Percentiles rank a stretch among this genome's conserved stretches.
Evolutionary conservation across 129 eudicot genomes (phyloP).

Genomic region (Tagetes erecta): DNA sequence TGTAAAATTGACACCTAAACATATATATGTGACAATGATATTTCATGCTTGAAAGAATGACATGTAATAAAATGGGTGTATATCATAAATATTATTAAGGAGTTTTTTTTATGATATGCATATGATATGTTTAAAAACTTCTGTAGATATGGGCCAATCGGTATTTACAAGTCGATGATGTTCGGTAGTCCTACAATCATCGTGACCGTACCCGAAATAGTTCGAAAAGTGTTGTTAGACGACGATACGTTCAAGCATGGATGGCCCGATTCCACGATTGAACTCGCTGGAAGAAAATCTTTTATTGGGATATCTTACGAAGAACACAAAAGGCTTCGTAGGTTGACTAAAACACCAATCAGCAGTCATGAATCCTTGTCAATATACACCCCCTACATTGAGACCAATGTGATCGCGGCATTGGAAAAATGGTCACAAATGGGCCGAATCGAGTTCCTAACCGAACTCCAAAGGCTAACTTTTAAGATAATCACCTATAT

Average conservation of each 20-base stretch:
- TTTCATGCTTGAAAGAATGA: too few species aligned
- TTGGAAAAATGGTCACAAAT: conserved; percentile 70
- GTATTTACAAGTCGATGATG: conserved; percentile 72
- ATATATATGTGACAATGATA: too few species aligned
- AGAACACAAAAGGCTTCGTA: conserved; percentile 80
- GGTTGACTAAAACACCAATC: conserved; percentile 68
- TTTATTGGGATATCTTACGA: conserved; percentile 59
- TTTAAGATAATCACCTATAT: conserved; percentile 70
- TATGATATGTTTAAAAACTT: neutral
- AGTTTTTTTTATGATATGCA: too few species aligned
- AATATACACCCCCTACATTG: conserved; percentile 52
- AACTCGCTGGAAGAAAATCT: conserved; percentile 66
- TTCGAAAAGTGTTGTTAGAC: conserved; percentile 56
- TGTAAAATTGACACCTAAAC: too few species aligned
- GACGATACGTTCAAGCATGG: conserved; percentile 81
- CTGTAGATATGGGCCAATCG: conserved; percentile 60
- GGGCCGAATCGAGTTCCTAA: conserved; percentile 69
- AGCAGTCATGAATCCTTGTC: conserved; percentile 75
- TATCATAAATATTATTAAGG: too few species aligned
- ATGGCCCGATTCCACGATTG: conserved; percentile 61
- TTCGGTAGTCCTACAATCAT: conserved; percentile 80
- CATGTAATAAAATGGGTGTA: too few species aligned
- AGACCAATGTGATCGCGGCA: conserved; percentile 44
- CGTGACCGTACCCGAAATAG: conserved; percentile 62
- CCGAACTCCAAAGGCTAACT: conserved; percentile 64